A percentile compares a stretch with the other conserved stretches of the same genome.
Conservation (phyloP, 805 yeast genomes). For the Candida verbasci region DNA sequence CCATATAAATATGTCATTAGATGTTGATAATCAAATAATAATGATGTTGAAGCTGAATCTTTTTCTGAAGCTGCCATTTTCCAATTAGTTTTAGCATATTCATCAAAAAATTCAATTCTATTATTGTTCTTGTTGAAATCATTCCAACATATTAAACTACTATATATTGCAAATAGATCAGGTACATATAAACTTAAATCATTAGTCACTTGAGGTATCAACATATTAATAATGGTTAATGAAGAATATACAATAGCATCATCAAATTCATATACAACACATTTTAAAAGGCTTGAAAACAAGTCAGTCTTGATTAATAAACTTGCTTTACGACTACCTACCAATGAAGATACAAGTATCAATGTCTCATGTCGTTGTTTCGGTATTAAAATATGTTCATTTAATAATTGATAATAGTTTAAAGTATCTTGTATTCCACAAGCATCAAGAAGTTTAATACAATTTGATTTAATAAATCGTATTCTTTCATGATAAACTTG, state of each 20-base stretch:
- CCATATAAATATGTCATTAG: slow-evolving; percentile 54
- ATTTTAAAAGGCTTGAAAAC: slow-evolving; percentile 32
- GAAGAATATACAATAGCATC: slow-evolving; percentile 36
- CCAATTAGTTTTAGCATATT: slow-evolving; percentile 15
- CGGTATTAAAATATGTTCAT: slow-evolving; percentile 29
- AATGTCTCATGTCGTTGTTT: slow-evolving; percentile 34
- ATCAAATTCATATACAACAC: slow-evolving; percentile 38
- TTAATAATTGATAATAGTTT: slow-evolving; percentile 32
- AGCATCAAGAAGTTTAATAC: slow-evolving; percentile 34
- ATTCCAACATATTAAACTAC: slow-evolving; percentile 33
- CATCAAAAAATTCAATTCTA: slow-evolving; percentile 8
- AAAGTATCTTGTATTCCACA: slow-evolving; percentile 38
- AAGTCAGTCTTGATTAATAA: slow-evolving; percentile 31
- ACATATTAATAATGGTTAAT: slow-evolving; percentile 25
- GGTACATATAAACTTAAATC: slow-evolving; percentile 30
- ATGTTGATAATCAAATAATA: slow-evolving; percentile 24
- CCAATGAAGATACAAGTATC: slow-evolving; percentile 30
- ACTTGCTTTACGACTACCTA: slow-evolving; percentile 21
- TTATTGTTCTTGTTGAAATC: slow-evolving; percentile 11
- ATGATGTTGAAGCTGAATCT: slow-evolving; percentile 15
- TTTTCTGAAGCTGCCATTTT: slow-evolving; percentile 9
- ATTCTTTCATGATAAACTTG: slow-evolving; percentile 44
- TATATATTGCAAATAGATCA: slow-evolving; percentile 40
- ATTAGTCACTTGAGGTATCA: slow-evolving; percentile 41
- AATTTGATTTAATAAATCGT: slow-evolving; percentile 45